phyloP scores from a whole-genome alignment of 2,329 filamentous ascomycete species.

The Penicillium sp. region DNA sequence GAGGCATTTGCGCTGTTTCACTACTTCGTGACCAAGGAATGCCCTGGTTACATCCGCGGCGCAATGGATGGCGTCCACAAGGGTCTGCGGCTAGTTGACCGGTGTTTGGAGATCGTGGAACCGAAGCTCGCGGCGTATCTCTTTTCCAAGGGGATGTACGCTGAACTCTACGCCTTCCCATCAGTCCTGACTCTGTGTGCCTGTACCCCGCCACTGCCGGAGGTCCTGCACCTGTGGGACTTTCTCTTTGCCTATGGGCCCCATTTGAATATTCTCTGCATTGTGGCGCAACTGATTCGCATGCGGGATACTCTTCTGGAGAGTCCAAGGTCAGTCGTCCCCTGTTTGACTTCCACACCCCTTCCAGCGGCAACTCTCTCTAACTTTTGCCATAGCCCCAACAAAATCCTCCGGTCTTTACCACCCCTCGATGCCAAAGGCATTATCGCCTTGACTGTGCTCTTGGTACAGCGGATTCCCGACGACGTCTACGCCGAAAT shows the following conservation, averaged over 20 bases:
- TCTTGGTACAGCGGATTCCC: slow-evolving; percentile 83
- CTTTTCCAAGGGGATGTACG: slow-evolving; percentile 77
- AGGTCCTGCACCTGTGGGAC: slow-evolving; percentile 91
- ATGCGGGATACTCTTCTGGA: slow-evolving; percentile 78
- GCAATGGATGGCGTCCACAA: slow-evolving; percentile 97
- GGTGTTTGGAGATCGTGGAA: slow-evolving; percentile 85
- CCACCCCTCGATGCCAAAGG: slow-evolving; percentile 75
- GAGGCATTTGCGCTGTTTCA: slow-evolving; percentile 92
- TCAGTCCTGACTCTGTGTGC: slow-evolving; percentile 91
- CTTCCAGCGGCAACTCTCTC: background rate
- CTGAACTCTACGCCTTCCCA: slow-evolving; percentile 93
- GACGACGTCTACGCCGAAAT: slow-evolving; percentile 87
- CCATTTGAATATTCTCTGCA: slow-evolving; percentile 91
- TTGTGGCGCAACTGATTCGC: slow-evolving; percentile 87
- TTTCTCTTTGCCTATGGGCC: slow-evolving; percentile 94
- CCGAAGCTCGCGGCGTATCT: slow-evolving; percentile 79
- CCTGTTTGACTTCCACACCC: background rate
- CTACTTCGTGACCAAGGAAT: slow-evolving; percentile 77
- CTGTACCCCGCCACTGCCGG: slow-evolving; percentile 88
- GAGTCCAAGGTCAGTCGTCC: slow-evolving; percentile 63
- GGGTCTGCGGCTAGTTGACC: slow-evolving; percentile 84
- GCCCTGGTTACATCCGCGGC: slow-evolving; percentile 87
- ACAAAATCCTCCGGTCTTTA: slow-evolving; percentile 83
- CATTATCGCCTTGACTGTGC: slow-evolving; percentile 78
- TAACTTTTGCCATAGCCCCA: slow-evolving; percentile 58